A percentile compares a stretch with the other conserved stretches of the same genome.
Evolutionary conservation across 352 stramenopile species (phyloP).

Genomic region (Blastocystis sp.): DNA sequence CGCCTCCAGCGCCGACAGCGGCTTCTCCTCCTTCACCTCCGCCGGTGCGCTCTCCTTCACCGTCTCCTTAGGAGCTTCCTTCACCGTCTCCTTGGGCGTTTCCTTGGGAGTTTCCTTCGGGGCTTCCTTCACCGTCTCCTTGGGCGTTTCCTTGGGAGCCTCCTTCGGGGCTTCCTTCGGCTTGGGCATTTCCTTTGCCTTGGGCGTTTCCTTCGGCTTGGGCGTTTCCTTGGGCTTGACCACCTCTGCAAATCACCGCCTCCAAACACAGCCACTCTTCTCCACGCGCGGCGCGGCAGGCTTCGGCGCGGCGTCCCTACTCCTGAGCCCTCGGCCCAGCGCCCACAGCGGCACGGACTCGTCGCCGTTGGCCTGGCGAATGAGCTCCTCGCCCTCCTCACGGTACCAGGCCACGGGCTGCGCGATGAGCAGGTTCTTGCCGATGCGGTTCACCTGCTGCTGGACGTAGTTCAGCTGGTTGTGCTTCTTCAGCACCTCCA

Average conservation of each 20-base stretch:
- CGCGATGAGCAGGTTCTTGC: slow-evolving; percentile 44
- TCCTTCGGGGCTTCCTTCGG: background rate
- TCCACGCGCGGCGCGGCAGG: background rate
- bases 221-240: background rate
- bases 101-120: slow-evolving; percentile 23
- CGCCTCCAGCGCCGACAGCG: background rate
- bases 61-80: background rate
- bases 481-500: slow-evolving; percentile 47
- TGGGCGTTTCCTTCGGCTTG: background rate
- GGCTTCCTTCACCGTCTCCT: background rate
- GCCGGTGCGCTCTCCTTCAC: background rate
- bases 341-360: slow-evolving; percentile 32
- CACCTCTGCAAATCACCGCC: background rate
- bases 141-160: background rate
- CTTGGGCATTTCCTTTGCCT: background rate
- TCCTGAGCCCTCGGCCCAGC: background rate
- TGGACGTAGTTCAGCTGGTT: slow-evolving; percentile 68
- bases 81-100: background rate
- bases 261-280: background rate
- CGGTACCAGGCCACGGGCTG: slow-evolving; percentile 22
- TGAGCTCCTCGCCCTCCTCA: slow-evolving; percentile 29
- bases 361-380: slow-evolving; percentile 43
- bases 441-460: slow-evolving; percentile 69
- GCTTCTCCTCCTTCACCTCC: background rate
- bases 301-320: slow-evolving; percentile 51